These are phyloP conservation scores for Epichloe scottii DNA, from an alignment of 2,329 filamentous ascomycete genomes.

Conservation along the genomic window DNA sequence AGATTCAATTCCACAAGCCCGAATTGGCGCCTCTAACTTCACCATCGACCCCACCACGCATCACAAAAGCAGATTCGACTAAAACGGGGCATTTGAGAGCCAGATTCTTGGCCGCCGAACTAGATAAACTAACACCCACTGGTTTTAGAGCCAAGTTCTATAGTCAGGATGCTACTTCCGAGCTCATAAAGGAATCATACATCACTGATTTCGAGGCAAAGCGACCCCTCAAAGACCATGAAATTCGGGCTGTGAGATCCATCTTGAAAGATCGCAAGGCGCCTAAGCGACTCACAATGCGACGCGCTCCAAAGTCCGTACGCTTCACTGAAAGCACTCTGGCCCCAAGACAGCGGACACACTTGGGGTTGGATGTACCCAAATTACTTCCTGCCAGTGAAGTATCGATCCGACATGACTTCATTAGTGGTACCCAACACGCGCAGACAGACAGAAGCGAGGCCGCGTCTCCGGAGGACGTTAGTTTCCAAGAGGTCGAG, in stretches of 20 bases:
- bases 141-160: slow-evolving; percentile 12
- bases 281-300: slow-evolving; percentile 16
- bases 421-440: background rate
- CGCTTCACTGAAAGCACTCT: slow-evolving; percentile 18
- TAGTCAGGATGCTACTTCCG: slow-evolving; percentile 10
- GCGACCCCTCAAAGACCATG: slow-evolving; percentile 8
- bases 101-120: slow-evolving; percentile 5
- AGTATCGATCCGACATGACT: background rate
- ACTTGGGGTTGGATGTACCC: slow-evolving; percentile 15
- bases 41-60: background rate
- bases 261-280: slow-evolving; percentile 18
- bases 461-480: background rate
- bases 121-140: slow-evolving; percentile 8
- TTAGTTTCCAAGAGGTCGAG: background rate
- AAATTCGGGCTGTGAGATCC: slow-evolving; percentile 13
- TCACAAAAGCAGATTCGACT: slow-evolving; percentile 1
- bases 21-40: background rate
- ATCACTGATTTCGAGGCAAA: slow-evolving; percentile 12
- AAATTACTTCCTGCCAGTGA: slow-evolving; percentile 6
- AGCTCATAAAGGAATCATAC: slow-evolving; percentile 10
- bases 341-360: slow-evolving; percentile 15
- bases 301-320: slow-evolving; percentile 15
- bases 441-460: background rate
- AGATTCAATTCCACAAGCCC: background rate
- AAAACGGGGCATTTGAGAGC: slow-evolving; percentile 8